Evolutionary conservation across 345 rosid species (phyloP), one percentile per base, ranked within the genome.

Genomic region (Dimocarpus longan): DNA sequence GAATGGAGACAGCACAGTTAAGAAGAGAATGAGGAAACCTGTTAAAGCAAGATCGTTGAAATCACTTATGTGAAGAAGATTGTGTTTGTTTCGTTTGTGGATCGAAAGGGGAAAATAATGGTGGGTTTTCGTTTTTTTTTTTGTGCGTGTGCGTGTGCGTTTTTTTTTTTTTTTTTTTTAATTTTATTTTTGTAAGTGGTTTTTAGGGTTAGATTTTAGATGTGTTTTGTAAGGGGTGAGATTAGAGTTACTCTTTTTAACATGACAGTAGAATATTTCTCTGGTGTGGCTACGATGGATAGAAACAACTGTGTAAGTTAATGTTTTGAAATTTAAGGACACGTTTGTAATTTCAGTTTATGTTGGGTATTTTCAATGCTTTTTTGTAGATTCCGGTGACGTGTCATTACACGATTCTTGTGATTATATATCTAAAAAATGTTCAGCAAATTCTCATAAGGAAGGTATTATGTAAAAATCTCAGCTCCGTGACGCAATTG

Each of bases 1-100:
- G 40, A 60, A 81, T 74, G 85, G 77, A 9, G 84, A 80, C 19
- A 76, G 63, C 13, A 18, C 18, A 28, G 86, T 86, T 10, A 89
- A 74, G 86, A 94, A 95, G 86, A 82, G 91, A 85, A 90, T 39
- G 86, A 71, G 98, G 77, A 95, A 93, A 74, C 98, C 98, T 2
- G 89, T 92, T 16, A 93, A 95, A 82, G 94, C 94, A 68, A 91
- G 97, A 78, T 93, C 98, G 66, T 87, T 95, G 80, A 95, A 92
- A 79, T 95, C 98, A n/a, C 92, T 95, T 10, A 93, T 93, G 98
- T 92, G 85, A 32, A 28, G 16, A 62, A 22, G 18, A 52, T 75
- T 76, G 78, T 21, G 64, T 6, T 19, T 0, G 0, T 59, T 8
- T 7, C 10, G 69, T 79, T 82, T 72, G 7, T 39, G 11, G 71